These are phyloP conservation scores for Oldenlandia corymbosa DNA, from an alignment of 257 asterid species.

Conservation along the genomic window DNA sequence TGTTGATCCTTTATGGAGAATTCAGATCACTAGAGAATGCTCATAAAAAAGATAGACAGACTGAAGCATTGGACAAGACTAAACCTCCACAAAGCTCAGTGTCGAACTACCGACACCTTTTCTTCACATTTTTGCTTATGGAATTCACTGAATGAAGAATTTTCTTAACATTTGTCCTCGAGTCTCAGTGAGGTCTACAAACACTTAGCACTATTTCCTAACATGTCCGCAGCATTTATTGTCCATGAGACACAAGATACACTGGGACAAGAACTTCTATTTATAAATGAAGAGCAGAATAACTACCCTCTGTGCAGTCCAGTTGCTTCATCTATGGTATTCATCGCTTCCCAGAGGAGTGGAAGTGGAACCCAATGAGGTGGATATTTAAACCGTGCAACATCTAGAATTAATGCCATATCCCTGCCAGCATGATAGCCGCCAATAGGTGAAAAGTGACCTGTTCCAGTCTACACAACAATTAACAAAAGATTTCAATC, in stretches of 20 bases:
- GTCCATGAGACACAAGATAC: neutral
- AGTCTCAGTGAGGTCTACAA: neutral
- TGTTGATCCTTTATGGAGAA: neutral
- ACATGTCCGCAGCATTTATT: neutral
- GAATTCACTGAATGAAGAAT: neutral
- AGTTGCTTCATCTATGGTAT: slow-evolving; percentile 84
- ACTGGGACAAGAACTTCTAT: neutral
- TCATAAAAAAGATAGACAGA: neutral
- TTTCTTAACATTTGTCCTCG: neutral
- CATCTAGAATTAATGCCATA: slow-evolving; percentile 98
- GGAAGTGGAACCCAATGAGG: slow-evolving; percentile 98
- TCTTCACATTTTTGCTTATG: neutral
- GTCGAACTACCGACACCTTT: neutral
- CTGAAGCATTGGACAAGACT: neutral
- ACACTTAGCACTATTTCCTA: neutral
- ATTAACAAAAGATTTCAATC: neutral
- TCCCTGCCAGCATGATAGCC: slow-evolving; percentile 93
- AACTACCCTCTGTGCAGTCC: slow-evolving; percentile 83
- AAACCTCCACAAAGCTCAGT: neutral
- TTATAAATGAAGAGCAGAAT: neutral
- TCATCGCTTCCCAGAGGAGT: slow-evolving; percentile 98
- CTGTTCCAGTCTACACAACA: slow-evolving; percentile 78
- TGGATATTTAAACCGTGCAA: slow-evolving; percentile 98
- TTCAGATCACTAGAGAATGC: too few relatives aligned
- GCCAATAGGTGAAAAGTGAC: slow-evolving; percentile 99